Evolutionary conservation across 805 yeast species (phyloP).

Genomic region (Barnettozyma salicaria): DNA sequence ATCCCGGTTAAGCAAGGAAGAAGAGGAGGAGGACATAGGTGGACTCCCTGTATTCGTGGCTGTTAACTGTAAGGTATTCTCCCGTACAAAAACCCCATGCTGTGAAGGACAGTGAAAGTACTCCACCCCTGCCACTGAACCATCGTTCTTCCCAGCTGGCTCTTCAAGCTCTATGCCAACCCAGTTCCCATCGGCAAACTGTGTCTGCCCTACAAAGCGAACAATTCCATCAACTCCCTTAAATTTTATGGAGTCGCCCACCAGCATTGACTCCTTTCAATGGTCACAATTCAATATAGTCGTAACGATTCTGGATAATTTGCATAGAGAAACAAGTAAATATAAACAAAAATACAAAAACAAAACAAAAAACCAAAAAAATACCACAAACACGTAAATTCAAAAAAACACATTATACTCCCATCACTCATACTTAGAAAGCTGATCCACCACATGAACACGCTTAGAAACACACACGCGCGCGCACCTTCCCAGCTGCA

Average conservation of each 20-base stretch:
- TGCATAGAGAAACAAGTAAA: not conserved
- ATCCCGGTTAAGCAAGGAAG: no score
- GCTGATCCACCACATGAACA: conserved; percentile 3
- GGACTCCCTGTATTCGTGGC: not conserved
- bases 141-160: conserved; percentile 78
- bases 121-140: conserved; percentile 52
- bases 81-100: conserved; percentile 46
- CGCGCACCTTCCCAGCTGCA: conserved; percentile 37
- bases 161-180: conserved; percentile 74
- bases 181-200: conserved; percentile 67
- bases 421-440: no score
- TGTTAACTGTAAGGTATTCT: conserved; percentile 25
- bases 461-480: conserved; percentile 14
- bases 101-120: conserved; percentile 56
- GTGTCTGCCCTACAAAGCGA: conserved; percentile 45
- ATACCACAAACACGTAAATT: not conserved
- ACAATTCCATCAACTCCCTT: conserved; percentile 35
- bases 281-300: no score
- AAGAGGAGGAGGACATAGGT: no score
- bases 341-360: not conserved
- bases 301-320: no score
- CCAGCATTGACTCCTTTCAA: conserved; percentile 5
- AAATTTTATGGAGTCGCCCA: conserved; percentile 18
- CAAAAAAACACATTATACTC: not conserved
- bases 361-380: conserved; percentile 1